Percentiles rank a stretch among this genome's conserved stretches.
Conservation (phyloP, 805 yeast species). For the Metschnikowia chrysomelidarum region DNA sequence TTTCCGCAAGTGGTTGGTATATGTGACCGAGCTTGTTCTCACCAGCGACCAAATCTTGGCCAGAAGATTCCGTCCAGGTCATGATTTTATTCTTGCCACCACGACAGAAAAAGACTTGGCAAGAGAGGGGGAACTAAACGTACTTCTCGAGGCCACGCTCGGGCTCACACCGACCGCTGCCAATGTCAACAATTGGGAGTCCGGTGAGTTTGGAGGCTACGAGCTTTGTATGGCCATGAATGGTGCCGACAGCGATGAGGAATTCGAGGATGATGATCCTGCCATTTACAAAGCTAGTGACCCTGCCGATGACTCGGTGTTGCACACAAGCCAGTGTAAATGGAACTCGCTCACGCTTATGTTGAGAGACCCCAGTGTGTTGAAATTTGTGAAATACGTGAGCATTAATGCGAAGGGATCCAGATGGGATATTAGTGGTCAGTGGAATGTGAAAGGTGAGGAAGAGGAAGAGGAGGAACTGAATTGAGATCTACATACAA, state of each 20-base stretch:
- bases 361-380: conserved; percentile 79
- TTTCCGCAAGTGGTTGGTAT: conserved; percentile 67
- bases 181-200: conserved; percentile 69
- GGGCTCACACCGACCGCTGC: conserved; percentile 68
- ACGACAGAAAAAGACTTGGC: conserved; percentile 42
- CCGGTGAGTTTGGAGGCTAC: conserved; percentile 92
- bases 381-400: conserved; percentile 90
- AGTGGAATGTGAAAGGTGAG: conserved; percentile 67
- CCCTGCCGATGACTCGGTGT: conserved; percentile 68
- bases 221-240: conserved; percentile 81
- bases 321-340: conserved; percentile 73
- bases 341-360: conserved; percentile 81
- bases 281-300: conserved; percentile 66
- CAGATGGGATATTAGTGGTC: conserved; percentile 84
- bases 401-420: conserved; percentile 85
- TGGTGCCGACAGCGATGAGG: conserved; percentile 45
- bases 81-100: conserved; percentile 90
- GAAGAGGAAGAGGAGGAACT: conserved; percentile 44
- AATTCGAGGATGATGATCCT: conserved; percentile 67
- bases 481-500: too few species aligned
- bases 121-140: conserved; percentile 36
- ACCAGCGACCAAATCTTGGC: conserved; percentile 66
- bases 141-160: conserved; percentile 74
- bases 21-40: conserved; percentile 60
- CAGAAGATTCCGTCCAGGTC: conserved; percentile 92